phyloP scores from a whole-genome alignment of 2,329 filamentous ascomycete species.

The Cladophialophora bantiana region DNA sequence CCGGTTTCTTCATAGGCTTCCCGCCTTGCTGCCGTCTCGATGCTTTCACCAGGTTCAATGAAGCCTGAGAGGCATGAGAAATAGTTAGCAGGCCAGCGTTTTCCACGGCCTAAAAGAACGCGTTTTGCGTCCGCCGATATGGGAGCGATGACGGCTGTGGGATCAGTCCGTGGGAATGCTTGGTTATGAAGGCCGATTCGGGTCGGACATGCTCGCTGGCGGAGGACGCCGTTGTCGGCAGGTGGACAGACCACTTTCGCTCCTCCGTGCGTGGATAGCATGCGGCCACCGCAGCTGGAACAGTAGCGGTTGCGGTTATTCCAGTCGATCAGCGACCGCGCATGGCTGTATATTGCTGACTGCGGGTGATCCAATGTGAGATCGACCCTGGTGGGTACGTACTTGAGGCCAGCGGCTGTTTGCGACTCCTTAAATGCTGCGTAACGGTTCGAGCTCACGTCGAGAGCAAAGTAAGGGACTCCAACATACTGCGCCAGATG shows the following conservation, averaged over 20 bases:
- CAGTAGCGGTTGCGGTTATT: constrained; percentile 92
- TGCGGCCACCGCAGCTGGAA: constrained; percentile 82
- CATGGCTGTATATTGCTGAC: constrained; percentile 46
- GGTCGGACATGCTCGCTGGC: constrained; percentile 73
- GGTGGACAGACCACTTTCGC: constrained; percentile 55
- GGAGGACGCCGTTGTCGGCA: constrained; percentile 47
- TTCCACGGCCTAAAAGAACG: constrained; percentile 82
- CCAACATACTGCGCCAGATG: constrained; percentile 70
- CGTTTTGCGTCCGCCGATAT: constrained; percentile 78
- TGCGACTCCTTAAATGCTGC: constrained; percentile 7
- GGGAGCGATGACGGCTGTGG: constrained; percentile 95
- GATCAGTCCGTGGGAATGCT: constrained; percentile 88
- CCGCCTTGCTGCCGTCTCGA: constrained; percentile 80
- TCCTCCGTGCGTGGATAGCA: constrained; percentile 60
- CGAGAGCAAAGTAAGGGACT: constrained; percentile 84
- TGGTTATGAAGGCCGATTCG: constrained; percentile 87
- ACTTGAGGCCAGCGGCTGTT: constrained; percentile 11
- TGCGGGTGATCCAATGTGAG: constrained; percentile 24
- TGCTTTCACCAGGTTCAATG: constrained; percentile 80
- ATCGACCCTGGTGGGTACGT: constrained; percentile 26
- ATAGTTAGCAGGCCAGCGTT: constrained; percentile 81
- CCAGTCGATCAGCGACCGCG: constrained; percentile 89
- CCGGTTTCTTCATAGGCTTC: constrained; percentile 88
- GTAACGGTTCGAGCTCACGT: constrained; percentile 65
- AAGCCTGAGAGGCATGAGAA: constrained; percentile 89